phyloP scores from a whole-genome alignment of 495 filamentous ascomycete species.

The Hypomontagnella submonticulosa region DNA sequence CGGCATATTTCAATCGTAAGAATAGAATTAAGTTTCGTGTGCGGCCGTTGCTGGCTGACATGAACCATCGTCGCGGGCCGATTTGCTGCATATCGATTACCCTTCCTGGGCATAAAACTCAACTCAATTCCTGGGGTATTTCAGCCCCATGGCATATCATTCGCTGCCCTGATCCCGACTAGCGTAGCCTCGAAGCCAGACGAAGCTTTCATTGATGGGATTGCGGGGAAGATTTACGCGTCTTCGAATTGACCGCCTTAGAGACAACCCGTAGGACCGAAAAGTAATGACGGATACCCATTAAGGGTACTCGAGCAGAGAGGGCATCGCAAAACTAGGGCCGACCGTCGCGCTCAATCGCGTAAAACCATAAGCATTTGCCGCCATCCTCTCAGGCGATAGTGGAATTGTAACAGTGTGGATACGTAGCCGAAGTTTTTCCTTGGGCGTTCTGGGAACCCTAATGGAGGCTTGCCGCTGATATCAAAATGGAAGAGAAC shows the following conservation, averaged over 20 bases:
- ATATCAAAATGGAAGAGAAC: too few relatives aligned
- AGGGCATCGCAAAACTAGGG: too few relatives aligned
- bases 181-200: neutral
- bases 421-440: too few relatives aligned
- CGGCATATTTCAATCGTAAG: neutral
- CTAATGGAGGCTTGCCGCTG: too few relatives aligned
- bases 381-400: too few relatives aligned
- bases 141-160: conserved; percentile 23
- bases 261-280: neutral
- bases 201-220: conserved; percentile 9
- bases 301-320: too few relatives aligned
- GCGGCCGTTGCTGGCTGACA: conserved; percentile 9
- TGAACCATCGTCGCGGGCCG: conserved; percentile 18
- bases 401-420: too few relatives aligned
- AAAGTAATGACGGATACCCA: neutral
- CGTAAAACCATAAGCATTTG: too few relatives aligned
- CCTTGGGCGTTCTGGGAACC: too few relatives aligned
- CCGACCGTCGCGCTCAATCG: too few relatives aligned
- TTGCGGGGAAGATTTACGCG: conserved; percentile 28
- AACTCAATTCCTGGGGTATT: conserved; percentile 11
- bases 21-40: conserved; percentile 8
- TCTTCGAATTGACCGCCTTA: neutral
- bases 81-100: conserved; percentile 28
- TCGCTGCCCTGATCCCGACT: conserved; percentile 13
- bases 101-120: conserved; percentile 6